phyloP scores from a whole-genome alignment of 345 rosid species.

The Microcos paniculata region DNA sequence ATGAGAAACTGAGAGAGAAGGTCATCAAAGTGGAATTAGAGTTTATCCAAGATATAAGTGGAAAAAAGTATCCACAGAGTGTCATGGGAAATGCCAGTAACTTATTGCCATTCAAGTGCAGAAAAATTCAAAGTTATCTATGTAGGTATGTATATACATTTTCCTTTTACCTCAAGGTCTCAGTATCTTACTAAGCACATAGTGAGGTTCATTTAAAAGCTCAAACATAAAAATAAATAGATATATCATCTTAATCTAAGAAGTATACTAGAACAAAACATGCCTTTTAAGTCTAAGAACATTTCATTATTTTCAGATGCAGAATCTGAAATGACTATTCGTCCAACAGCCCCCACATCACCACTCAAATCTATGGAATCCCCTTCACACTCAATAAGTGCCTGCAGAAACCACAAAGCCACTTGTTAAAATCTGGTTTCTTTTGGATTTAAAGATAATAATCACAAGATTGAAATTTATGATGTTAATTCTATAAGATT shows the following conservation, averaged over 20 bases:
- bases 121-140: neutral
- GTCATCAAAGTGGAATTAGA: constrained; percentile 6
- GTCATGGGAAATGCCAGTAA: too few relatives aligned
- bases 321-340: constrained; percentile 64
- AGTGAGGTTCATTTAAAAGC: neutral
- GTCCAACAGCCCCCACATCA: constrained; percentile 95
- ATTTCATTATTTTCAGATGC: constrained; percentile 54
- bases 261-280: constrained; percentile 14
- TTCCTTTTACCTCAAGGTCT: neutral
- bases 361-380: constrained; percentile 95
- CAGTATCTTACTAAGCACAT: neutral
- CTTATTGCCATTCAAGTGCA: neutral
- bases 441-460: neutral
- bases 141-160: neutral
- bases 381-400: constrained; percentile 93
- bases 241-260: neutral
- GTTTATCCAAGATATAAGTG: neutral
- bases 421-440: constrained; percentile 10
- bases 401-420: constrained; percentile 51
- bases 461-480: neutral
- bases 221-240: neutral
- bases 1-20: neutral
- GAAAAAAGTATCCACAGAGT: neutral
- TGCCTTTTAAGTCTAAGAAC: constrained; percentile 88
- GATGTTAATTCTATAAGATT: neutral